Evolutionary conservation across 495 filamentous ascomycete species (phyloP).

Genomic region (Penicillium atrosanguineum): DNA sequence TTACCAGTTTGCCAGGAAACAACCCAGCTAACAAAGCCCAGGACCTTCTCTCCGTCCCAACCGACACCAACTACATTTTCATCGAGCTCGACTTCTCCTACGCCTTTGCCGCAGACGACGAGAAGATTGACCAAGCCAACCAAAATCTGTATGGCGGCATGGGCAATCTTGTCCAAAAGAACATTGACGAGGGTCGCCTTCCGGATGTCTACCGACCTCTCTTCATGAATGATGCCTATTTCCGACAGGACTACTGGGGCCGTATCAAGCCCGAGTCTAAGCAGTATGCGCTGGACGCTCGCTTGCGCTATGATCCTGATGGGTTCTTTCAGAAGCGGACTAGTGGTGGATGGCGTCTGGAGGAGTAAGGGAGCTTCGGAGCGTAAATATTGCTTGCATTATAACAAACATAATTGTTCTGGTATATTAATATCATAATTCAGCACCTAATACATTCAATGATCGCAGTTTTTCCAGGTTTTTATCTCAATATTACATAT

Average conservation of each 20-base stretch:
- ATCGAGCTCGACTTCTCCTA: constrained; percentile 58
- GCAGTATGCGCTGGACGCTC: constrained; percentile 39
- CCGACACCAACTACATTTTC: constrained; percentile 52
- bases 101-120: constrained; percentile 38
- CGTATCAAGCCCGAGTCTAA: constrained; percentile 47
- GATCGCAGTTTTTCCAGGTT: too few relatives aligned
- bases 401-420: too few relatives aligned
- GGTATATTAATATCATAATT: too few relatives aligned
- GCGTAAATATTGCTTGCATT: too few relatives aligned
- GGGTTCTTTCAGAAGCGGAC: constrained; percentile 58
- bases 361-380: constrained; percentile 6
- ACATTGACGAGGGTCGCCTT: constrained; percentile 42
- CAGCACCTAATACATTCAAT: too few relatives aligned
- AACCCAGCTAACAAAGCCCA: constrained; percentile 12
- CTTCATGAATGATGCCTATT: constrained; percentile 61
- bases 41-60: constrained; percentile 53
- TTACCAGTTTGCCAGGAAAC: not conserved
- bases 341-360: constrained; percentile 48
- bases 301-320: constrained; percentile 51
- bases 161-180: constrained; percentile 29
- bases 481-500: too few relatives aligned
- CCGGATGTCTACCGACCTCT: constrained; percentile 54
- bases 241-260: constrained; percentile 57
- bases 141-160: constrained; percentile 36
- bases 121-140: constrained; percentile 48